Conservation (phyloP, 768 basidiomycete species). For the Psilocybe sp. region DNA sequence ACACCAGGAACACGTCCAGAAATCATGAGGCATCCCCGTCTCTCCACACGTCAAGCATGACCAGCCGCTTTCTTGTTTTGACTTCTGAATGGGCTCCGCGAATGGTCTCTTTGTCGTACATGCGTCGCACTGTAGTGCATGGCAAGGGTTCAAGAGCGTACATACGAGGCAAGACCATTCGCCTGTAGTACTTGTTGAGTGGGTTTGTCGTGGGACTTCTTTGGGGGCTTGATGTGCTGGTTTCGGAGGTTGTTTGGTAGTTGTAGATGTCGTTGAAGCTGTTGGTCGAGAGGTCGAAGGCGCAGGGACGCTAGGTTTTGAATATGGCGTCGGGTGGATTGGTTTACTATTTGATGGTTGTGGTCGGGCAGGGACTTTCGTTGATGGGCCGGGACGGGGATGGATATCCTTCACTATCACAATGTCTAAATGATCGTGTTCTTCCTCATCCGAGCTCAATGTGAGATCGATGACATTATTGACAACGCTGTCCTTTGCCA, state of each 20-base stretch:
- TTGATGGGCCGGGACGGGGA: not conserved
- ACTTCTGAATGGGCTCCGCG: slow-evolving; percentile 4
- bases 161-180: slow-evolving; percentile 59
- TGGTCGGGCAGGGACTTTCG: too few relatives aligned
- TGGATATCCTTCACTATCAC: slow-evolving; percentile 27
- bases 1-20: slow-evolving; percentile 77
- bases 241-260: not conserved
- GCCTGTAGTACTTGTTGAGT: not conserved
- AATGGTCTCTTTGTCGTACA: slow-evolving; percentile 41
- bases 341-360: too few relatives aligned
- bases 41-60: slow-evolving; percentile 64
- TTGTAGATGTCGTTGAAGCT: not conserved
- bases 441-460: slow-evolving; percentile 21
- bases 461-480: slow-evolving; percentile 63
- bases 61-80: slow-evolving; percentile 44
- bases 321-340: too few relatives aligned
- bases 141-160: slow-evolving; percentile 59
- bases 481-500: slow-evolving; percentile 61
- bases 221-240: not conserved
- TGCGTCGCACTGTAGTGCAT: slow-evolving; percentile 55
- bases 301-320: not conserved
- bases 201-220: not conserved
- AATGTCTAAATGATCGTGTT: slow-evolving; percentile 28
- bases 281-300: not conserved
- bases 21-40: slow-evolving; percentile 54